Evolutionary conservation across 202 grass and related monocot species (phyloP), one percentile per base, ranked within the genome.

Genomic region (Elaeis oleifera): DNA sequence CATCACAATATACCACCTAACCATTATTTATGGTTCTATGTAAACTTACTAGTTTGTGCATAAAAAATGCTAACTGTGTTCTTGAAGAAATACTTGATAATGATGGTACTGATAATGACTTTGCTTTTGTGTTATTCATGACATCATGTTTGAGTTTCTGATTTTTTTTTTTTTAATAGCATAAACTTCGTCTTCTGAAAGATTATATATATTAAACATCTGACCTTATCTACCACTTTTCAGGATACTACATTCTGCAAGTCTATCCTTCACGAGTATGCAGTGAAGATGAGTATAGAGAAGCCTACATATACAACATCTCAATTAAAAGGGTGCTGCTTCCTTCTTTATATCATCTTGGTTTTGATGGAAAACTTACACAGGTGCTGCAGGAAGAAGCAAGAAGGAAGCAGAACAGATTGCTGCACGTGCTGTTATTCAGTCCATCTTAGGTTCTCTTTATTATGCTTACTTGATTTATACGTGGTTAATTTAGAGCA

Each of bases 211-310:
- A 31, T 31, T 1, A 31, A 31, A 49, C 73, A 58, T 16, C 72
- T 69, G 18, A 62, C 5, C 22, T 32, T 62, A 3, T 21, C 18
- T 23, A 19, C 48, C 18, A 24, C 25, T 19, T 24, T 78, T 53
- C 50, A 89, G 86, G 68, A 28, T 59, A 16, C 59, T 1, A 3
- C 75, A 24, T 76, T 89, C 53, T 76, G 74, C 68, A 89, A 89
- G 68, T 79, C 81, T 58, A 81, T 89, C 58, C 81, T 89, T 51
- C 3, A 76, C 58, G 86, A 89, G 77, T 85, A 76, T 31, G 16
- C 78, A 73, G 63, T 54, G 19, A 84, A 89, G 55, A 67, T 49
- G 59, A 73, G 73, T 50, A 32, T 25, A 11, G 26, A 18, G 32
- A 18, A 59, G 17, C 86, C 86, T 24, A 44, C 63, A 23, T 89